Percentiles rank a stretch among this genome's conserved stretches.
phyloP scores from a whole-genome alignment of 2,329 filamentous ascomycete species.

The Ceratocystis smalleyi region DNA sequence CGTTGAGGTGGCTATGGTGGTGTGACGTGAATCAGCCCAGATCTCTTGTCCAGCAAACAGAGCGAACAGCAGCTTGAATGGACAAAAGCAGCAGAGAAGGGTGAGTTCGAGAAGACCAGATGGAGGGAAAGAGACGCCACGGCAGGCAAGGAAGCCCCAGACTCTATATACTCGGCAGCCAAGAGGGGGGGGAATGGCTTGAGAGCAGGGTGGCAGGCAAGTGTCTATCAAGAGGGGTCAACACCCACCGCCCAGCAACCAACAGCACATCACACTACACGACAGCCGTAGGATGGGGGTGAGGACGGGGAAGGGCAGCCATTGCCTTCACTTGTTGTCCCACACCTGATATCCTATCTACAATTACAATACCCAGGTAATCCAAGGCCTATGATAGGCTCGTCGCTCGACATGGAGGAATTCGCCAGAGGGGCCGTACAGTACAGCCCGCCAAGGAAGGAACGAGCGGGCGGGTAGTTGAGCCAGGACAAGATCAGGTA shows the following conservation, averaged over 20 bases:
- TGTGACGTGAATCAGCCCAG: no score
- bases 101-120: neutral
- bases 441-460: neutral
- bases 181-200: neutral
- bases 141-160: neutral
- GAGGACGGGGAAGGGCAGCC: neutral
- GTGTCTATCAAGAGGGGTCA: neutral
- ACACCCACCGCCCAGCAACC: neutral
- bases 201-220: neutral
- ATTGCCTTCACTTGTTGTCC: neutral
- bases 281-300: neutral
- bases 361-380: neutral
- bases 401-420: neutral
- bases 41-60: no score
- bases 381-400: neutral
- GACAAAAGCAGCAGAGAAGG: no score
- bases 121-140: neutral
- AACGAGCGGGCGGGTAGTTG: neutral
- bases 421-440: neutral
- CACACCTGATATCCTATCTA: no score
- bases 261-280: neutral
- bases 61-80: no score
- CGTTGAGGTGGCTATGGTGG: no score
- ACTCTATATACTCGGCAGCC: neutral
- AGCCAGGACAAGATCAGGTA: neutral